These are phyloP conservation scores for Aspergillus cristatus DNA, from an alignment of 495 filamentous ascomycete genomes.

Conservation along the genomic window DNA sequence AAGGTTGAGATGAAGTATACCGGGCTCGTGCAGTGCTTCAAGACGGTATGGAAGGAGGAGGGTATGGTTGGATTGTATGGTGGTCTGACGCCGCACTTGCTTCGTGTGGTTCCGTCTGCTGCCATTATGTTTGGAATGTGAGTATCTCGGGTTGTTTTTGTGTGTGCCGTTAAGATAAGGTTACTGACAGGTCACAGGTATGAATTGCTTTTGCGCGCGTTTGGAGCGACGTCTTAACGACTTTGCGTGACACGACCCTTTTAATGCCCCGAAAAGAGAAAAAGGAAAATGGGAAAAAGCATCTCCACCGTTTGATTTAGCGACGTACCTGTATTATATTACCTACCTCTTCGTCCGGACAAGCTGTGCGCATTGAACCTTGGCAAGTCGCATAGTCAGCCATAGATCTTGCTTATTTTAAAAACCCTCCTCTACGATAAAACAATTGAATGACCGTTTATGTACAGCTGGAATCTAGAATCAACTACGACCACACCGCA, in stretches of 20 bases:
- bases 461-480: too few species aligned
- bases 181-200: conserved; percentile 50
- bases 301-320: background rate
- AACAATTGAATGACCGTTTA: too few species aligned
- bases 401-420: too few species aligned
- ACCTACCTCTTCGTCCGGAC: background rate
- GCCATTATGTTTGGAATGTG: conserved; percentile 92
- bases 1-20: conserved; percentile 42
- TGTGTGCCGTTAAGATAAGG: conserved; percentile 44
- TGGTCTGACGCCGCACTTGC: conserved; percentile 49
- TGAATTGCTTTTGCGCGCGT: conserved; percentile 55
- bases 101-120: conserved; percentile 66
- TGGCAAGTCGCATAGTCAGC: too few species aligned
- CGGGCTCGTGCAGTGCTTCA: conserved; percentile 46
- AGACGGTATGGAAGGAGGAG: conserved; percentile 45
- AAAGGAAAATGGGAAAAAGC: too few species aligned
- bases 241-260: background rate
- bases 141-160: conserved; percentile 10
- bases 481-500: too few species aligned
- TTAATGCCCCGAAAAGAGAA: background rate
- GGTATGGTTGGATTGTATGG: conserved; percentile 48
- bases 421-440: too few species aligned
- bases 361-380: too few species aligned
- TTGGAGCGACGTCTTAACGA: conserved; percentile 11
- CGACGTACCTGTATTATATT: background rate